Percentiles rank a stretch among this genome's conserved stretches.
Evolutionary conservation across 371 early-diverging fungal species (phyloP).

Genomic region (Mucor velutinosus): DNA sequence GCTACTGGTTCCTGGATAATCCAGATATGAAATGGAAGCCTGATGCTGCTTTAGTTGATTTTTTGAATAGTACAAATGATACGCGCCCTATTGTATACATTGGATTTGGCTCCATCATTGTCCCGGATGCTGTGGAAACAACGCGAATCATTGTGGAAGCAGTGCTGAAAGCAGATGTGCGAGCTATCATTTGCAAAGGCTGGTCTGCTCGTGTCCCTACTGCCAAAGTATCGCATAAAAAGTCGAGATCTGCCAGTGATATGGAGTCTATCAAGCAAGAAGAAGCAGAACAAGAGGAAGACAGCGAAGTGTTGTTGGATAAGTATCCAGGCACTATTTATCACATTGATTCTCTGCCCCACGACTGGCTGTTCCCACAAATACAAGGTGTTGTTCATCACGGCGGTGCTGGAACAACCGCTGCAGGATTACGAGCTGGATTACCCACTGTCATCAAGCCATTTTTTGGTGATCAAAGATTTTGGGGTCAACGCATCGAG

Average conservation of each 20-base stretch:
- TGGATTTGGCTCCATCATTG: constrained; percentile 86
- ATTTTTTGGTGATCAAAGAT: constrained; percentile 85
- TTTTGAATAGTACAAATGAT: constrained; percentile 51
- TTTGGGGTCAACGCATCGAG: constrained; percentile 76
- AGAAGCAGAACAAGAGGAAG: constrained; percentile 26
- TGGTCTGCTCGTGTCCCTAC: constrained; percentile 64
- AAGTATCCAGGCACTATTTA: constrained; percentile 52
- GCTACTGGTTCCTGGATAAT: constrained; percentile 83
- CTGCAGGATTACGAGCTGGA: constrained; percentile 79
- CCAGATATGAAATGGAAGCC: constrained; percentile 64
- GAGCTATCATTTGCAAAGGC: constrained; percentile 81
- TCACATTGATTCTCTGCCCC: constrained; percentile 68
- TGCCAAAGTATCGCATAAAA: constrained; percentile 8
- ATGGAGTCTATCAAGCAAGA: constrained; percentile 17
- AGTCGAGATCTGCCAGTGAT: constrained; percentile 13
- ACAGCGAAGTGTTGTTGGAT: constrained; percentile 26
- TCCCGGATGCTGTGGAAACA: constrained; percentile 73
- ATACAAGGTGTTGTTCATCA: constrained; percentile 84
- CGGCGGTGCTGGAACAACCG: constrained; percentile 87
- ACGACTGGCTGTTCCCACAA: constrained; percentile 84
- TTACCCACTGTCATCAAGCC: constrained; percentile 78
- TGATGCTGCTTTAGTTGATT: constrained; percentile 50
- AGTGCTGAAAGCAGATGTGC: constrained; percentile 66
- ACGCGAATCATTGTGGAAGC: constrained; percentile 69
- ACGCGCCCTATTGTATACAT: constrained; percentile 74